Evolutionary conservation across 306 rosid genomes (phyloP).

Genomic region (Dalbergia cultrata): DNA sequence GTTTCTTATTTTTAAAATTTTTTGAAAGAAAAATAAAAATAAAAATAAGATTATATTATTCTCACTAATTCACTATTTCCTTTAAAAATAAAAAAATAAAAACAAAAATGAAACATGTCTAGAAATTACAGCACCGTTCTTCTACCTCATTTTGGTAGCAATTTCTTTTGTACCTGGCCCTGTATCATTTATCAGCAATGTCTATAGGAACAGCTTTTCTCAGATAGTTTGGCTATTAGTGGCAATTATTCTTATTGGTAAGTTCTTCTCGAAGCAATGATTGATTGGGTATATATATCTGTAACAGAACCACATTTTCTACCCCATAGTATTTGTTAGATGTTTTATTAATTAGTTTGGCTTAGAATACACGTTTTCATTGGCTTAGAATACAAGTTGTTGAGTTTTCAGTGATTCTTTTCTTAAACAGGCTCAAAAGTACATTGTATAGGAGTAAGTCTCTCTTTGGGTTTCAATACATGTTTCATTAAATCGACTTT

Average conservation of each 20-base stretch:
- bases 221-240: neutral
- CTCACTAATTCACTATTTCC: no score
- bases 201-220: neutral
- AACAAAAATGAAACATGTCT: no score
- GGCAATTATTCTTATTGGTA: neutral
- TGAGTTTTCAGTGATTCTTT: neutral
- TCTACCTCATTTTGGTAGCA: neutral
- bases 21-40: no score
- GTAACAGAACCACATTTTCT: neutral
- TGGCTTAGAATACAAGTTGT: conserved; percentile 24
- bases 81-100: no score
- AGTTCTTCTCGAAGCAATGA: conserved; percentile 19
- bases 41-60: no score
- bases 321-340: conserved; percentile 4
- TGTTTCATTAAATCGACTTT: no score
- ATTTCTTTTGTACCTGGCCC: neutral
- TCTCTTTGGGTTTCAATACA: neutral
- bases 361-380: conserved; percentile 27
- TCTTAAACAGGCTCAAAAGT: neutral
- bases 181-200: neutral
- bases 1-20: no score
- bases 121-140: no score
- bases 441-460: neutral
- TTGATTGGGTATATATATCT: neutral
- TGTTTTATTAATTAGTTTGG: conserved; percentile 12